Percentiles rank a stretch among this genome's conserved stretches.
phyloP scores from a whole-genome alignment of 441 rosid genomes.

The Populus hybrid region DNA sequence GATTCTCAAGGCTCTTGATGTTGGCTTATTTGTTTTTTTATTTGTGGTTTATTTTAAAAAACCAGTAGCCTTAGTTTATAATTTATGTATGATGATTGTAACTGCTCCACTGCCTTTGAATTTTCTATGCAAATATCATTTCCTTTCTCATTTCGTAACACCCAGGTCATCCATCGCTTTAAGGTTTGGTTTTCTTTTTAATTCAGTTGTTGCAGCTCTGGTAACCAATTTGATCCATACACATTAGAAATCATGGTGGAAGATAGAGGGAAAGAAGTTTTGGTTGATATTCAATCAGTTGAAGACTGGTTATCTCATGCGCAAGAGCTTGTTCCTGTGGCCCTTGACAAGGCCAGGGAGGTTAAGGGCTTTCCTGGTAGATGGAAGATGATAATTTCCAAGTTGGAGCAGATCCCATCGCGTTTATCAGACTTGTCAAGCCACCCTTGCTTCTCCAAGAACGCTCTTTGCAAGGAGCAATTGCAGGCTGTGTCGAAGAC shows the following conservation, averaged over 20 bases:
- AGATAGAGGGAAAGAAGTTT: constrained; percentile 30
- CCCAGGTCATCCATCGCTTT: constrained; percentile 29
- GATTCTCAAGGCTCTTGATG: constrained; percentile 55
- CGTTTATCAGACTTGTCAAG: constrained; percentile 74
- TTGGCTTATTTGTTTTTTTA: constrained; percentile 35
- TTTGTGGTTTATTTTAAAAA: constrained; percentile 30
- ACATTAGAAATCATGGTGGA: constrained; percentile 63
- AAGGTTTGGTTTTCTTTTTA: constrained; percentile 25
- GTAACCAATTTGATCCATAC: constrained; percentile 27
- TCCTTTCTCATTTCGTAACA: constrained; percentile 10
- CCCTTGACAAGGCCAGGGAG: constrained; percentile 53
- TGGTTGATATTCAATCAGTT: constrained; percentile 38
- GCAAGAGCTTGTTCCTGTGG: constrained; percentile 64
- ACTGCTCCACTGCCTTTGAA: constrained; percentile 59
- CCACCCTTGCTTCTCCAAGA: constrained; percentile 90
- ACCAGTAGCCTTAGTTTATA: constrained; percentile 19
- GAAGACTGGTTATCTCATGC: constrained; percentile 74
- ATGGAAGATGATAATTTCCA: constrained; percentile 81
- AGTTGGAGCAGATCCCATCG: constrained; percentile 75
- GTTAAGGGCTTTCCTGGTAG: constrained; percentile 71
- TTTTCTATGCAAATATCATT: constrained; percentile 28
- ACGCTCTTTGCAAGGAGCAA: constrained; percentile 83
- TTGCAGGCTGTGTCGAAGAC: constrained; percentile 63
- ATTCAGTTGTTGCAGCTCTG: constrained; percentile 30
- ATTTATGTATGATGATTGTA: constrained; percentile 44